A percentile compares a stretch with the other conserved stretches of the same genome.
phyloP scores from a whole-genome alignment of 371 early-diverging fungal genomes.

The Saksenaea vasiformis region DNA sequence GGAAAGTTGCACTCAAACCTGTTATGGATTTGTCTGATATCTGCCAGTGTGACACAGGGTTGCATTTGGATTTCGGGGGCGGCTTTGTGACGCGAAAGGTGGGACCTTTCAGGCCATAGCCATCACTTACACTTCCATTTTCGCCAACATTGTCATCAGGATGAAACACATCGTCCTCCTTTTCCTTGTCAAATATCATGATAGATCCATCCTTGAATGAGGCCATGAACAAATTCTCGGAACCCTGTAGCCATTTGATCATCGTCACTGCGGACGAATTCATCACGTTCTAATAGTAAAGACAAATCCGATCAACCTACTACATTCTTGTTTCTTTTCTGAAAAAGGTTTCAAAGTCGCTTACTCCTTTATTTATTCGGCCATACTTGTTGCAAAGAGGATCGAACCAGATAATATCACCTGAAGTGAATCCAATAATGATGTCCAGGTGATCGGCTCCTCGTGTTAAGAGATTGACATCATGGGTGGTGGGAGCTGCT shows the following conservation, averaged over 20 bases:
- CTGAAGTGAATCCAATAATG: constrained; percentile 83
- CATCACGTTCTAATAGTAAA: constrained; percentile 30
- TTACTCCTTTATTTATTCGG: constrained; percentile 52
- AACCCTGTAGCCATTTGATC: constrained; percentile 91
- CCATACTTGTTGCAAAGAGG: constrained; percentile 76
- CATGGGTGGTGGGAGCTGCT: constrained; percentile 87
- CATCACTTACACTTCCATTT: background rate
- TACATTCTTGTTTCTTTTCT: too few species aligned
- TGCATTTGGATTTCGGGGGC: constrained; percentile 51
- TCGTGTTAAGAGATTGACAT: constrained; percentile 81
- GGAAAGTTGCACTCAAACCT: constrained; percentile 34
- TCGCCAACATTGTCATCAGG: constrained; percentile 23
- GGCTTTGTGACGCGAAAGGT: constrained; percentile 19
- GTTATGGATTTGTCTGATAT: constrained; percentile 69
- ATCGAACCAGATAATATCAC: constrained; percentile 88
- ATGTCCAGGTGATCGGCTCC: constrained; percentile 74
- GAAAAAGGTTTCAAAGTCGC: background rate
- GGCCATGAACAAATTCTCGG: constrained; percentile 84
- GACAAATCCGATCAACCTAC: too few species aligned
- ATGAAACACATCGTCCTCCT: constrained; percentile 70
- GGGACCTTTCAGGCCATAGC: background rate
- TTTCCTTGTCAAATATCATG: constrained; percentile 85
- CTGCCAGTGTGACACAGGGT: constrained; percentile 80
- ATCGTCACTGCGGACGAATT: constrained; percentile 73
- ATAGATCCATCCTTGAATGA: constrained; percentile 79